These are phyloP conservation scores for Epichloe coenophiala DNA, from an alignment of 2,329 filamentous ascomycete species.

Conservation along the genomic window DNA sequence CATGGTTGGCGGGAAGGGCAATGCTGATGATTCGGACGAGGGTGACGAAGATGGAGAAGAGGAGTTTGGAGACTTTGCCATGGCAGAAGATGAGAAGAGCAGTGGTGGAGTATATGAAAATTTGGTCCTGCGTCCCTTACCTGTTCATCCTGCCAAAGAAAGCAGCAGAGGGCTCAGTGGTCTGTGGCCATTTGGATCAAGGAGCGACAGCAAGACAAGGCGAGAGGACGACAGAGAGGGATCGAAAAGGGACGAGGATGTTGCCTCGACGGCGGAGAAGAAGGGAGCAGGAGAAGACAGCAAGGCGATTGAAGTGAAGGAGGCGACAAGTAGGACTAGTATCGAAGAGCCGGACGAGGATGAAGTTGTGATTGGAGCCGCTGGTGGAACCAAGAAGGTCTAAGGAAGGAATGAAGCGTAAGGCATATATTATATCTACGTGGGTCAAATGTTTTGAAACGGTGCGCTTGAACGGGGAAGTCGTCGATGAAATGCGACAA, in stretches of 20 bases:
- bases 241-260: slow-evolving; percentile 11
- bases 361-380: slow-evolving; percentile 26
- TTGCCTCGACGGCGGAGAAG: slow-evolving; percentile 2
- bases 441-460: neutral
- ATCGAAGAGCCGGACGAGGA: slow-evolving; percentile 47
- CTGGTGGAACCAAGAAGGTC: neutral
- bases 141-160: slow-evolving; percentile 35
- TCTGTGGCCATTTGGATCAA: slow-evolving; percentile 44
- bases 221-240: slow-evolving; percentile 17
- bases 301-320: slow-evolving; percentile 36
- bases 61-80: slow-evolving; percentile 56
- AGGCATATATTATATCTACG: neutral
- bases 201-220: slow-evolving; percentile 16
- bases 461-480: neutral
- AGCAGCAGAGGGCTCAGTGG: slow-evolving; percentile 32
- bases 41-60: slow-evolving; percentile 48
- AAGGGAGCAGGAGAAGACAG: slow-evolving; percentile 17
- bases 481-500: neutral
- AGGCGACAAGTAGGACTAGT: slow-evolving; percentile 41
- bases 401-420: neutral
- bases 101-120: slow-evolving; percentile 20
- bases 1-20: slow-evolving; percentile 24
- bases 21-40: slow-evolving; percentile 33
- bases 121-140: slow-evolving; percentile 40
- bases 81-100: slow-evolving; percentile 37